phyloP scores from a whole-genome alignment of 352 stramenopile genomes.

The Phytophthora fragariaefolia region DNA sequence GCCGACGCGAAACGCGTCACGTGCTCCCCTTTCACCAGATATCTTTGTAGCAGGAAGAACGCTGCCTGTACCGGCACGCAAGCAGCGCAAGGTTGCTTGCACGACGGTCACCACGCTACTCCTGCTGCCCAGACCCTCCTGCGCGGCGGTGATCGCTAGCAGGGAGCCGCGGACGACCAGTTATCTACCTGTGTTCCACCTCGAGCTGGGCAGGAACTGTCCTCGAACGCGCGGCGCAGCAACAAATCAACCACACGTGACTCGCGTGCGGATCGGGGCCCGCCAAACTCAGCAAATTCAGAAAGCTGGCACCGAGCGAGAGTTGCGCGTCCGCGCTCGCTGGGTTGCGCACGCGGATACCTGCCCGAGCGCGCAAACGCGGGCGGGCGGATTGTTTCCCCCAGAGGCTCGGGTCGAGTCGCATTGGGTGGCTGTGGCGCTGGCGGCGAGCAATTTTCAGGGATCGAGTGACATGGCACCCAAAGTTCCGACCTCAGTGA shows the following conservation, averaged over 20 bases:
- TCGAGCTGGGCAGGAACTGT: slow-evolving; percentile 22
- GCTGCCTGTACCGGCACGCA: slow-evolving; percentile 8
- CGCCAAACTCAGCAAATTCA: slow-evolving; percentile 23
- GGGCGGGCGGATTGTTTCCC: too few species aligned
- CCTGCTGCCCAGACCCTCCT: neutral
- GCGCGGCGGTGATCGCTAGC: slow-evolving; percentile 8
- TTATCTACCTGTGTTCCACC: slow-evolving; percentile 20
- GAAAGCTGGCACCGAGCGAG: slow-evolving; percentile 24
- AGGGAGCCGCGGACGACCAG: slow-evolving; percentile 20
- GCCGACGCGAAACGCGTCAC: neutral
- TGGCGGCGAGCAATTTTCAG: neutral
- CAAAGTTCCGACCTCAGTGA: too few species aligned
- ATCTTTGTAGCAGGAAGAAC: slow-evolving; percentile 24
- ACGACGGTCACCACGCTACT: neutral
- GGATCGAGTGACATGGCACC: neutral
- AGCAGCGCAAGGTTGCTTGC: neutral
- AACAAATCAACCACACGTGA: slow-evolving; percentile 28
- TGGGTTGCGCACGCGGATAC: slow-evolving; percentile 11
- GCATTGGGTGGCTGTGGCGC: too few species aligned
- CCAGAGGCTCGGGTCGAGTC: too few species aligned
- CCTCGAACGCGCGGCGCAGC: slow-evolving; percentile 29
- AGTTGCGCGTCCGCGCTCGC: slow-evolving; percentile 5
- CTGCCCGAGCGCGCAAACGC: slow-evolving; percentile 3
- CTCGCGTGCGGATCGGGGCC: slow-evolving; percentile 27
- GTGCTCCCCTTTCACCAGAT: slow-evolving; percentile 33